Conservation (phyloP, 257 asterid species). For the Paraleonurus japonicus region DNA sequence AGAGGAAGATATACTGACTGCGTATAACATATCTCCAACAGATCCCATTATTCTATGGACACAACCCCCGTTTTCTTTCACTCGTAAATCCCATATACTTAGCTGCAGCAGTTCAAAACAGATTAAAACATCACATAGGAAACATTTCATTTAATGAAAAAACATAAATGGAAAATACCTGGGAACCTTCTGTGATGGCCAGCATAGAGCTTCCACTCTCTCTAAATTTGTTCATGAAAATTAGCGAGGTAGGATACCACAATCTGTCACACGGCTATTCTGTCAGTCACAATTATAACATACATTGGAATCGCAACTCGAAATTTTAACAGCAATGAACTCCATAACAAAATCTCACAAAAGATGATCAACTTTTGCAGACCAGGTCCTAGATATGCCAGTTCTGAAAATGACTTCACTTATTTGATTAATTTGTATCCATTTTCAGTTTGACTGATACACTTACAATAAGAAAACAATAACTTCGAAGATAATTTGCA, state of each 20-base stretch:
- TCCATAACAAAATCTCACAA: background rate
- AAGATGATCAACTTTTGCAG: background rate
- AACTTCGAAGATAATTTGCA: background rate
- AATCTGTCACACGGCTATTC: constrained; percentile 48
- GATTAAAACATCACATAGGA: background rate
- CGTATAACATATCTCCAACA: constrained; percentile 72
- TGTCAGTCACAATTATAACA: constrained; percentile 17
- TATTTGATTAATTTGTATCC: background rate
- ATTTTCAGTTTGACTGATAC: background rate
- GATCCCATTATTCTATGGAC: constrained; percentile 74
- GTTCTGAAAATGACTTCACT: background rate
- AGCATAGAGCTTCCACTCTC: constrained; percentile 58
- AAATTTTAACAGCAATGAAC: background rate
- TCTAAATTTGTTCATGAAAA: constrained; percentile 51
- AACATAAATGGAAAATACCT: constrained; percentile 41
- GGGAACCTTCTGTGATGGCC: constrained; percentile 90
- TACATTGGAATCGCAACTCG: constrained; percentile 3
- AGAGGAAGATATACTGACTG: constrained; percentile 65
- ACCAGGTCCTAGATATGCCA: background rate
- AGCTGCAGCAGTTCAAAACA: constrained; percentile 46
- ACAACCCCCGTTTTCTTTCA: constrained; percentile 91
- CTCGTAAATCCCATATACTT: constrained; percentile 86
- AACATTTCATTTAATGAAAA: background rate
- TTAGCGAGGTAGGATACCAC: constrained; percentile 76
- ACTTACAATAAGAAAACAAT: background rate